Evolutionary conservation across 306 rosid species (phyloP).

Genomic region (Sicyos baderoa): DNA sequence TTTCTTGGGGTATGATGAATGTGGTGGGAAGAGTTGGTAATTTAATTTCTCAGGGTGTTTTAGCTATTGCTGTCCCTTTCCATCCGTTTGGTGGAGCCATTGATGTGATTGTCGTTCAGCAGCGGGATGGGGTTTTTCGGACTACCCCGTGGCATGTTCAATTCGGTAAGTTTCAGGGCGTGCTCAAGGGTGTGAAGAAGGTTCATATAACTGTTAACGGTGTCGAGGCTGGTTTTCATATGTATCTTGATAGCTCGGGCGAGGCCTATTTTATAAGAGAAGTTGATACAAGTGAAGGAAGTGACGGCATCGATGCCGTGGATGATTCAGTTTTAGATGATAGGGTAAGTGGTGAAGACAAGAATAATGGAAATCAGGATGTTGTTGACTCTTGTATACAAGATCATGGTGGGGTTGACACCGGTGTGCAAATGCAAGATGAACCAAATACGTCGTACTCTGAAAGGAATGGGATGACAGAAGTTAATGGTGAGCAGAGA

Average conservation of each 20-base stretch:
- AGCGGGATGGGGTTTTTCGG: conserved; percentile 81
- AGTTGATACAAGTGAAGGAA: conserved; percentile 27
- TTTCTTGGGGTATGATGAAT: conserved; percentile 49
- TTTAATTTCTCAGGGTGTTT: conserved; percentile 77
- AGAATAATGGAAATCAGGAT: conserved; percentile 6
- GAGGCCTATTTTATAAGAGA: conserved; percentile 85
- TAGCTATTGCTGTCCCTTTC: conserved; percentile 87
- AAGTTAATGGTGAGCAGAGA: neutral
- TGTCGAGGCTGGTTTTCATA: conserved; percentile 69
- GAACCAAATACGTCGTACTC: neutral
- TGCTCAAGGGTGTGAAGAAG: conserved; percentile 80
- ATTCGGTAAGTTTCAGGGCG: conserved; percentile 97
- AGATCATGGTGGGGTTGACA: neutral
- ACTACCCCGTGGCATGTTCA: conserved; percentile 94
- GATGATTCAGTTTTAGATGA: neutral
- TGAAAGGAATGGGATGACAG: neutral
- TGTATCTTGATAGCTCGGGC: conserved; percentile 92
- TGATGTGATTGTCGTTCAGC: conserved; percentile 92
- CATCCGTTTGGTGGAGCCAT: conserved; percentile 98
- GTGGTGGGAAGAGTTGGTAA: conserved; percentile 88
- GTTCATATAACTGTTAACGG: conserved; percentile 70
- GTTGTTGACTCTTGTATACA: neutral
- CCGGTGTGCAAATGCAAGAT: neutral
- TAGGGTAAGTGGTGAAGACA: neutral
- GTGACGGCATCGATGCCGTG: neutral